A percentile compares a stretch with the other conserved stretches of the same genome.
Conservation (phyloP, 768 basidiomycete genomes). For the Inosperma sp. region DNA sequence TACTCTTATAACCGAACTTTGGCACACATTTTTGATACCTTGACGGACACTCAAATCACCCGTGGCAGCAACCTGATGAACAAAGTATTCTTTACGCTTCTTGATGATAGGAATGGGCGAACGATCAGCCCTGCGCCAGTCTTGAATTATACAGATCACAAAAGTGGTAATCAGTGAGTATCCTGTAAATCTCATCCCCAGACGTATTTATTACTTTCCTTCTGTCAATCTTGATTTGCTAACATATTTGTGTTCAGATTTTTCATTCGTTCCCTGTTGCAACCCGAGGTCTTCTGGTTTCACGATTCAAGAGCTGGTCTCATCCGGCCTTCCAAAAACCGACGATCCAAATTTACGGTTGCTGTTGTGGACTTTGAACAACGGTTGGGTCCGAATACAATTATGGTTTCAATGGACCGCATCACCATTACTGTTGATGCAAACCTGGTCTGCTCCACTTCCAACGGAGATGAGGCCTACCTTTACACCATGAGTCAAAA, state of each 20-base stretch:
- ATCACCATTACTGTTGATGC: not conserved
- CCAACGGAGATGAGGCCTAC: too few species aligned
- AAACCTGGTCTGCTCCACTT: too few species aligned
- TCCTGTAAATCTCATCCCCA: not conserved
- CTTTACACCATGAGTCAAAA: too few species aligned
- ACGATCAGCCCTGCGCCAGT: constrained; percentile 7
- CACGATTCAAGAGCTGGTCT: not conserved
- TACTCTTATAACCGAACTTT: constrained; percentile 14
- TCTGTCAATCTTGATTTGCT: not conserved
- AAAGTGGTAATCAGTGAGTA: constrained; percentile 6
- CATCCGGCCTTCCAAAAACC: not conserved
- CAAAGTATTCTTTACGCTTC: constrained; percentile 17
- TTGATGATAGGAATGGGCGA: constrained; percentile 14
- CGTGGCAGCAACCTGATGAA: constrained; percentile 1
- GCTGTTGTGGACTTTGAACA: not conserved
- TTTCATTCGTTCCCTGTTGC: constrained; percentile 5
- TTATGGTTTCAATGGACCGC: not conserved
- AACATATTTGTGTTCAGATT: constrained; percentile 1
- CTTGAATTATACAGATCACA: not conserved
- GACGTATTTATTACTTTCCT: not conserved
- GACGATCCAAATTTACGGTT: constrained; percentile 5
- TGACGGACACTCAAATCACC: constrained; percentile 3
- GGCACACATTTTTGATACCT: not conserved
- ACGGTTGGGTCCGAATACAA: not conserved
- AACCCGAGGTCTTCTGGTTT: constrained; percentile 2